Evolutionary conservation across 768 basidiomycete species (phyloP), one percentile per base, ranked within the genome.

Genomic region (Rhodotorula toruloides): DNA sequence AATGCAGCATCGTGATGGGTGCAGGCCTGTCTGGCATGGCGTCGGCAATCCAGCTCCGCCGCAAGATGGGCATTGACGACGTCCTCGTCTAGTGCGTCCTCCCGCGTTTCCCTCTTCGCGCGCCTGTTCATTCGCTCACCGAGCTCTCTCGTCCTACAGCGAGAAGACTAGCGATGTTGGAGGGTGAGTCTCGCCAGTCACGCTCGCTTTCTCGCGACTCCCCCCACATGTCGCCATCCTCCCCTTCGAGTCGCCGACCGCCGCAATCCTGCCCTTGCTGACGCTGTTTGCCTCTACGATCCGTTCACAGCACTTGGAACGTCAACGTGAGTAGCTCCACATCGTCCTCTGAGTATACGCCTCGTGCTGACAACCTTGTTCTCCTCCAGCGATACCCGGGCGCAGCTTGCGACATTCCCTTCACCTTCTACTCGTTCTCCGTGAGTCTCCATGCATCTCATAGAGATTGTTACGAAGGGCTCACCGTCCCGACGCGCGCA

Each of bases 21-120:
- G 64, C 71, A 1, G 75, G 75, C 13, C 19, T 76, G 7, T 62
- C 62, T 0, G 75, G 75, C 16, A 65, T 76, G 56, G 71, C 72
- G 14, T 14, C 70, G 0, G 73, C 67, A 21, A 63, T 70, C 31
- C 72, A 76, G 62, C 59, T 76, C 29, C 65, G 66, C 54, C 55
- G 65, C 17, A 65, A 71, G 61, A 64, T 73, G 19, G 65, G 65
- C n/a, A 49, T 68, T 47, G 63, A 46, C 7, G 72, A 74, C 39
- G 63, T 74, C 11, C 66, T 72, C 31, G 65, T 74, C 39, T 74
- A 72, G 68, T 70, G 52, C 34, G 68, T 40, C 10, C 37, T 46
- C 25, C 17, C 27, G n/a, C 17, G 22, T 32, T 16, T 29, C 32
- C 42, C 37, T 27, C 31, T 25, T 2, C 13, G 27, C 19, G 5